Percentiles rank a stretch among this genome's conserved stretches.
phyloP scores from a whole-genome alignment of 345 rosid species.

The Erysimum cheiranthoides region DNA sequence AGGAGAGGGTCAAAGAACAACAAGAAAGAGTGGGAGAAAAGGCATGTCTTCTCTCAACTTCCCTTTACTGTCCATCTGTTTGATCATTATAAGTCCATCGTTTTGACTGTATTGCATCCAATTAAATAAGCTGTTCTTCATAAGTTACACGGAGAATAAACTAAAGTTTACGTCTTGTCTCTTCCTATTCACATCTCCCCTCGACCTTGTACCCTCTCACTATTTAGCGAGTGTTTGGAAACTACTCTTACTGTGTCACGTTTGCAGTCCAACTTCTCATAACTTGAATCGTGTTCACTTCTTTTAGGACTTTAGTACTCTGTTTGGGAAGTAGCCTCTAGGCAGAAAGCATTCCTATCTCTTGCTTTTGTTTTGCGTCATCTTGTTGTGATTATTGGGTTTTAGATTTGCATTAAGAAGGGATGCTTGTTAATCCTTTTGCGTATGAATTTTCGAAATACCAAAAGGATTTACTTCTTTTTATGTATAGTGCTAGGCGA shows the following conservation, averaged over 20 bases:
- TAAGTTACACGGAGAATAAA: not conserved
- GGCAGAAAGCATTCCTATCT: constrained; percentile 7
- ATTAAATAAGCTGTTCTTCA: not conserved
- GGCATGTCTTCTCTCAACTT: constrained; percentile 50
- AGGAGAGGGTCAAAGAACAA: constrained; percentile 90
- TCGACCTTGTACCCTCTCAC: not conserved
- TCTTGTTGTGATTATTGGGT: constrained; percentile 3
- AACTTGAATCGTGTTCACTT: constrained; percentile 6
- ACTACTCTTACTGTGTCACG: constrained; percentile 13
- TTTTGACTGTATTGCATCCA: constrained; percentile 12
- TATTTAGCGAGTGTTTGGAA: not conserved
- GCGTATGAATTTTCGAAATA: not conserved
- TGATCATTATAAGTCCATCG: constrained; percentile 6
- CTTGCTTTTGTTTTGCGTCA: constrained; percentile 8
- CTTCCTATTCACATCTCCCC: not conserved
- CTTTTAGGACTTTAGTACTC: not conserved
- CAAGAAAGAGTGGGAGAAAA: constrained; percentile 91
- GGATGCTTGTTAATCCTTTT: constrained; percentile 12
- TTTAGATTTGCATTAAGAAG: constrained; percentile 19
- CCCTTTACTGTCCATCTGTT: not conserved
- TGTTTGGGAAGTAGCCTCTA: constrained; percentile 19
- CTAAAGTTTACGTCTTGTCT: constrained; percentile 4
- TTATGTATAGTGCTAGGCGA: not conserved
- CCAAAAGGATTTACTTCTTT: constrained; percentile 1
- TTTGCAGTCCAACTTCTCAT: constrained; percentile 19